Evolutionary conservation across 345 rosid species (phyloP), one percentile per base, ranked within the genome.

Genomic region (Hibiscus syriacus): DNA sequence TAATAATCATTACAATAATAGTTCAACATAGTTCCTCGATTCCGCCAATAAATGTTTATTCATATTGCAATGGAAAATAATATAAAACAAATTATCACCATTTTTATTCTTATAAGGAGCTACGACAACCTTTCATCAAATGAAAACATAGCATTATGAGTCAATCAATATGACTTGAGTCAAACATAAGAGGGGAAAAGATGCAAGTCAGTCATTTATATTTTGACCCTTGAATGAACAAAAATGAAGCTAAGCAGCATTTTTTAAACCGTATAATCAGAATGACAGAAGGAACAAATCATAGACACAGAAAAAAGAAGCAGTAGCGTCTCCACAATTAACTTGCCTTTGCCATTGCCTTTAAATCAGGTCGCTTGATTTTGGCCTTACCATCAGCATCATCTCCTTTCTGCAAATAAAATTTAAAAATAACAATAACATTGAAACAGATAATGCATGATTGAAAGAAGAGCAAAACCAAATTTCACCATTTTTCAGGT

Each of bases 311-410:
- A 45, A 60, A 45, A 60, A 54, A 56, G 57, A 71, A 55, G 25
- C 26, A 26, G 22, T 30, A 8, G 3, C 38, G 20, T n/a, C 20
- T 26, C 9, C 2, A 13, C 12, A 32, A n/a, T 27, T 43, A 14
- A 81, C 92, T 72, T 86, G 76, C 98, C 95, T 84, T 80, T n/a
- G 91, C 56, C 56, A 85, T 34, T 22, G 92, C 96, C 81, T 89
- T 94, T 74, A 94, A 67, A 71, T 94, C 96, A 55, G 99, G 92
- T 72, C 98, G 85, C 69, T 71, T 86, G 71, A 82, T 61, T 73
- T 76, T 68, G n/a, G 27, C 14, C 79, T 78, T 79, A 5, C 16
- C 73, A 10, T 63, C 76, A 13, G 55, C 83, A 64, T 74, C 67
- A 57, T 52, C 56, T 23, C 70, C 72, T 70, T 78, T 77, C 92